Percentiles rank a stretch among this genome's conserved stretches.
These are phyloP conservation scores for Corinectria fuckeliana DNA, from an alignment of 2,329 filamentous ascomycete species.

Conservation along the genomic window DNA sequence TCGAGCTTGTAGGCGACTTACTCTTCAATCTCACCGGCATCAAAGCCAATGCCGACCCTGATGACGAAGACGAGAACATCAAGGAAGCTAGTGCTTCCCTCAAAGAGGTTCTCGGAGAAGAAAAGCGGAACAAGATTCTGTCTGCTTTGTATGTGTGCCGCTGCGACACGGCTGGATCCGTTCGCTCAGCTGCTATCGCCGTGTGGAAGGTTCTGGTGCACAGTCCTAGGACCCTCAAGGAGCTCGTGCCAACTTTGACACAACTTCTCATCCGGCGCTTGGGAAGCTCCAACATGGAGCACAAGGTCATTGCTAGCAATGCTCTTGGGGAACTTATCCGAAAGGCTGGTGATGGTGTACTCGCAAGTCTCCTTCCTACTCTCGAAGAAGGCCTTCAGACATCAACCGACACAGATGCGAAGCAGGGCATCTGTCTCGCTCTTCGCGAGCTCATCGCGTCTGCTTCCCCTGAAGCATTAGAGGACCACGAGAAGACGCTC, in stretches of 20 bases:
- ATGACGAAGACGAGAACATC: slow-evolving; percentile 79
- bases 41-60: slow-evolving; percentile 76
- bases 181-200: slow-evolving; percentile 85
- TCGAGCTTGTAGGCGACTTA: slow-evolving; percentile 94
- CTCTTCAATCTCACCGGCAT: slow-evolving; percentile 98
- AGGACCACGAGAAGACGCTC: slow-evolving; percentile 93
- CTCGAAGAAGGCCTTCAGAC: slow-evolving; percentile 89
- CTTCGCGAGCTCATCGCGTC: slow-evolving; percentile 91
- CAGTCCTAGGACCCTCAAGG: slow-evolving; percentile 89
- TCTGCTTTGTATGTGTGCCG: slow-evolving; percentile 98
- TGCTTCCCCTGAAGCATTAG: slow-evolving; percentile 84
- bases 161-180: slow-evolving; percentile 91
- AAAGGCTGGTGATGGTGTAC: slow-evolving; percentile 92
- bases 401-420: slow-evolving; percentile 89
- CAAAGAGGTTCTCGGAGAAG: slow-evolving; percentile 90
- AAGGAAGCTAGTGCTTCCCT: slow-evolving; percentile 92
- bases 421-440: slow-evolving; percentile 97
- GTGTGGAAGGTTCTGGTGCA: slow-evolving; percentile 98
- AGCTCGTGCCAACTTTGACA: slow-evolving; percentile 91
- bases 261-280: slow-evolving; percentile 93
- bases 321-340: slow-evolving; percentile 95
- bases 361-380: slow-evolving; percentile 86
- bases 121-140: slow-evolving; percentile 95
- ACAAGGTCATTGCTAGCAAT: slow-evolving; percentile 98
- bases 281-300: slow-evolving; percentile 96